Evolutionary conservation across 2,329 filamentous ascomycete genomes (phyloP), one percentile per base, ranked within the genome.

Genomic region (Stachybotrys chlorohalonatus): DNA sequence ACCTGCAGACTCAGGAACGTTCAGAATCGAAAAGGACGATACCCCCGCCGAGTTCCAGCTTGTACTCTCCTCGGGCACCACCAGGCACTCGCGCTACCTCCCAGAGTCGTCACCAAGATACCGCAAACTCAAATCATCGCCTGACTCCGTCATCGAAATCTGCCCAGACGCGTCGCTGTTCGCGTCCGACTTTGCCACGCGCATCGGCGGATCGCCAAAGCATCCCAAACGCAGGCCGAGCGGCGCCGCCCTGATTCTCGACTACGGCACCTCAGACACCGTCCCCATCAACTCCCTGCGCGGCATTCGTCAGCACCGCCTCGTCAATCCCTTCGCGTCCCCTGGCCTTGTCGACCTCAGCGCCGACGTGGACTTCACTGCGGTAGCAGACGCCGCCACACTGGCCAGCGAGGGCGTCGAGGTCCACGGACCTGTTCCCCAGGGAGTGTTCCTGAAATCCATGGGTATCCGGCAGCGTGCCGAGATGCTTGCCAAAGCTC

Each of bases 321-420:
- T 80, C 30, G 87, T 95, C 49, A 91, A 85, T 24, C 90, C 94
- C 5, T 90, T 99, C 63, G 78, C 81, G 1, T 77, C 83, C 6
- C 89, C 94, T 0, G 94, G 94, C 0, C 80, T 86, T 31, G 91
- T 95, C 3, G 94, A 99, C 67, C 77, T 99, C 24, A 91, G 86
- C 60, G 93, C 89, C 1, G 93, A 99, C 66, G 94, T 99, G 1
- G 94, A 99, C 70, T 99, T 99, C 66, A 81, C 83, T 0, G 90
- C 87, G 11, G 74, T 99, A 1, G 92, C 91, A 0, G 92, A 97
- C 67, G 79, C 87, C 1, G 92, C 92, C 0, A 79, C 89, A 49
- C 75, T 80, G 46, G 88, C 89, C 0, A 92, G 86, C 60, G 80
- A 85, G 1, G 87, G 85, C 1, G 84, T 97, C 5, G 94, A 99